Evolutionary conservation across 345 rosid genomes (phyloP).

Genomic region (Dipteronia dyeriana): DNA sequence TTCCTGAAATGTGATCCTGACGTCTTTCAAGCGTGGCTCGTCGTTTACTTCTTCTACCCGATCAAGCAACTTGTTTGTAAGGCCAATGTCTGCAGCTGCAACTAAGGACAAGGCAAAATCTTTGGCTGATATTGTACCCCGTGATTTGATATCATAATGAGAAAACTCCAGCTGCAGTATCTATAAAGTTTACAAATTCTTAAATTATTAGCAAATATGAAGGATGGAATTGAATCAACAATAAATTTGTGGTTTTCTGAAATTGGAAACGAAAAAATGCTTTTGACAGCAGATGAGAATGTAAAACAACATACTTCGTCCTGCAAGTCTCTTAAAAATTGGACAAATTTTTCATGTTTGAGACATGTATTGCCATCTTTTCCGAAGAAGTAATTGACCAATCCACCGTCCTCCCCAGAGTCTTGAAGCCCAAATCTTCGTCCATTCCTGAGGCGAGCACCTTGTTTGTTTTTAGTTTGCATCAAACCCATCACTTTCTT

Average conservation of each 20-base stretch:
- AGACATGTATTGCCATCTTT: conserved; percentile 53
- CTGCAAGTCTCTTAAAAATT: conserved; percentile 55
- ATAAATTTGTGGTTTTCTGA: neutral
- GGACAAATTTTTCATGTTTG: conserved; percentile 53
- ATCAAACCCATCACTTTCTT: conserved; percentile 67
- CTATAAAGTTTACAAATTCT: conserved; percentile 23
- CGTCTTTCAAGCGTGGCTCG: conserved; percentile 32
- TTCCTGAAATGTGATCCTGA: conserved; percentile 52
- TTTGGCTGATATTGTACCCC: conserved; percentile 56
- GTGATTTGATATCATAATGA: conserved; percentile 49
- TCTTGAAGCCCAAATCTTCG: conserved; percentile 38
- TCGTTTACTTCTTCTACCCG: conserved; percentile 49
- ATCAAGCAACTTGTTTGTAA: conserved; percentile 51
- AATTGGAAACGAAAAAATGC: neutral
- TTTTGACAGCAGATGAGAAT: neutral
- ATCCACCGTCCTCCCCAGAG: conserved; percentile 52
- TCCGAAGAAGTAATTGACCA: conserved; percentile 67
- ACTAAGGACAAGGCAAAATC: conserved; percentile 70
- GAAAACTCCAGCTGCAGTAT: conserved; percentile 62
- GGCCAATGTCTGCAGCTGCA: conserved; percentile 62
- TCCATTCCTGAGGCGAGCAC: conserved; percentile 44
- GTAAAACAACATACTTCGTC: conserved; percentile 45
- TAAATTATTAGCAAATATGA: neutral
- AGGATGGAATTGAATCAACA: neutral
- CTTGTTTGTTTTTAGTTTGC: conserved; percentile 58